Evolutionary conservation across 1,139 yeast species (phyloP), one percentile per base, ranked within the genome.

Genomic region (Candida anutae): DNA sequence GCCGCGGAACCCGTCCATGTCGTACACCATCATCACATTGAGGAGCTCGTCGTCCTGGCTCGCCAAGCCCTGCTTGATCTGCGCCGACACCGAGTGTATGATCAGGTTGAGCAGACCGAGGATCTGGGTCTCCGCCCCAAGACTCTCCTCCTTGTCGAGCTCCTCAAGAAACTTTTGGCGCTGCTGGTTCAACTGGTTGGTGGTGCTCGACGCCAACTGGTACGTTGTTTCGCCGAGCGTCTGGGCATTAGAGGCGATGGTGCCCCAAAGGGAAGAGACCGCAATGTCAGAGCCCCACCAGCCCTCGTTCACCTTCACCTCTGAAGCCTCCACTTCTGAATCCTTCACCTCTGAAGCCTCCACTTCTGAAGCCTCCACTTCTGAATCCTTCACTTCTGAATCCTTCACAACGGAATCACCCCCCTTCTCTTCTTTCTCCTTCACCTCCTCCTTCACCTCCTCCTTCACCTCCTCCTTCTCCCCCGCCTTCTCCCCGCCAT

Each of bases 221-320:
- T 53, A 65, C 1, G 71, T 62, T 19, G 59, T 53, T 43, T 65
- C 71, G 16, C 63, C 51, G 16, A 65, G 31, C 15, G 50, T 55
- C 26, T 58, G 61, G 5, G 72, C 72, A 38, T 64, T 65, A 25
- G 62, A 49, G 4, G 73, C 46, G 22, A 66, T 67, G 5, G 76
- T 61, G 1, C 75, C 81, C 85, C 85, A 78, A 10, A 80, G 42
- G 5, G 74, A 72, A 3, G 80, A 72, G 3, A 85, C 93, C 22
- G 80, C 81, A 4, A 71, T 67, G 2, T 77, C 77, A 4, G 62
- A 63, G 4, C 74, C 72, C 84, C 87, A 84, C 95, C 97, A 88
- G 29, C 68, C n/a, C n/a, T n/a, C n/a, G n/a, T n/a, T n/a, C n/a
- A n/a, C n/a, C n/a, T n/a, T n/a, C n/a, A n/a, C n/a, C n/a, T n/a